Conservation (phyloP, 2,329 filamentous ascomycete species). For the Epichloe coenophiala region DNA sequence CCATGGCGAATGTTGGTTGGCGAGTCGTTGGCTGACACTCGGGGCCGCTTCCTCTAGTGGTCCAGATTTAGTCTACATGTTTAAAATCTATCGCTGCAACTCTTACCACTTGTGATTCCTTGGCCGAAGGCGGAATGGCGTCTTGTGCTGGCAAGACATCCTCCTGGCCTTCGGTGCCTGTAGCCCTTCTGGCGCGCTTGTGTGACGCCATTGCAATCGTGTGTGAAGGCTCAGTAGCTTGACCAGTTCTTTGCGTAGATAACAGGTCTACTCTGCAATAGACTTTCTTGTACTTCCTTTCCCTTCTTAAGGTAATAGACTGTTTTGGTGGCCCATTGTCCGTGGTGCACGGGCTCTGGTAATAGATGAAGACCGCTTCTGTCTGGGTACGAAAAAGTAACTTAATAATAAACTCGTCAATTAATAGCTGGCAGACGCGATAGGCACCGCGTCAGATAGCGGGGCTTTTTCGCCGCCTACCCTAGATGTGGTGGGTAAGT, state of each 20-base stretch:
- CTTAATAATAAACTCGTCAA: too few species aligned
- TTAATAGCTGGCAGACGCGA: too few species aligned
- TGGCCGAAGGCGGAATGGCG: background rate
- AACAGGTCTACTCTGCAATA: background rate
- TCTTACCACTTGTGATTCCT: constrained; percentile 1
- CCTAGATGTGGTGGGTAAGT: too few species aligned
- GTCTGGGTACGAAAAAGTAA: too few species aligned
- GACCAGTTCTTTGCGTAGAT: background rate
- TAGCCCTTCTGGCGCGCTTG: constrained; percentile 30
- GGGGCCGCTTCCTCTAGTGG: constrained; percentile 12
- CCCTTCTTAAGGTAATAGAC: too few species aligned
- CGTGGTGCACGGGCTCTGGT: background rate
- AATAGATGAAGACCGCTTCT: background rate
- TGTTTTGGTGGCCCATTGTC: background rate
- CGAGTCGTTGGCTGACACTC: background rate
- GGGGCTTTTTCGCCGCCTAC: too few species aligned
- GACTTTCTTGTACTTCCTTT: too few species aligned
- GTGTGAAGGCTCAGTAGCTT: background rate
- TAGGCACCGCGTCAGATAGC: too few species aligned
- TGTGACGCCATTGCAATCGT: constrained; percentile 15
- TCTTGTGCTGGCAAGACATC: background rate
- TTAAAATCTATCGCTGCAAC: background rate
- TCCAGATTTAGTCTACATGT: background rate
- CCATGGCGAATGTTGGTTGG: background rate
- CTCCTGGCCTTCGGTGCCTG: background rate